phyloP scores from a whole-genome alignment of 192 early-diverging fungal species.

The Obelidium mucronatum region DNA sequence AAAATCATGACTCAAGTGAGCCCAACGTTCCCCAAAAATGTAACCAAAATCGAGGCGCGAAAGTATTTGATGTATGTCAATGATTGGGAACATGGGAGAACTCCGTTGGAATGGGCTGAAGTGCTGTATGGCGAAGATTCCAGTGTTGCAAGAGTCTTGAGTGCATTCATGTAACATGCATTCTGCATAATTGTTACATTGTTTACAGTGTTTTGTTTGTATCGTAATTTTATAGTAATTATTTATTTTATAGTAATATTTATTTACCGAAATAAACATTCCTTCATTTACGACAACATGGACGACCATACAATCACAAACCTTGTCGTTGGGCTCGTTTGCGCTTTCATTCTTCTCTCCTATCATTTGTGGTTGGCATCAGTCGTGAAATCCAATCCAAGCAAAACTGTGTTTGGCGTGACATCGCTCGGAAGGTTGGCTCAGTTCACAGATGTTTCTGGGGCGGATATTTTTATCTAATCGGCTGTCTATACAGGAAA shows the following conservation, averaged over 20 bases:
- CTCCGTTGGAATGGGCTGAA: slow-evolving; percentile 10
- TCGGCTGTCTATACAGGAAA: background rate
- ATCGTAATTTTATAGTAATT: too few relatives aligned
- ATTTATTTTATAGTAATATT: too few relatives aligned
- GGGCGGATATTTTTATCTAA: background rate
- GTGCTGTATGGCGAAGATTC: background rate
- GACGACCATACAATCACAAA: slow-evolving; percentile 19
- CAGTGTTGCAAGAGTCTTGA: background rate
- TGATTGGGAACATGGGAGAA: background rate
- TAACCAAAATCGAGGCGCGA: background rate
- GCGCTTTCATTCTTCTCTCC: slow-evolving; percentile 9
- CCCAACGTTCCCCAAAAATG: background rate
- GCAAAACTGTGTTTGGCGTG: slow-evolving; percentile 49
- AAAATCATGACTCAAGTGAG: background rate
- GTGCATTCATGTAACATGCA: background rate
- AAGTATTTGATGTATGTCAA: background rate
- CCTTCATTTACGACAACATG: too few relatives aligned
- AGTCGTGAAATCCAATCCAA: slow-evolving; percentile 26
- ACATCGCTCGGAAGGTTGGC: slow-evolving; percentile 31
- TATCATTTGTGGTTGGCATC: slow-evolving; percentile 45
- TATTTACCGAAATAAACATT: too few relatives aligned
- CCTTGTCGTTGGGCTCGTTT: slow-evolving; percentile 28
- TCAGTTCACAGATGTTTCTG: background rate
- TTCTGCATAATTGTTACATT: too few relatives aligned
- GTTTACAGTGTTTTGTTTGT: too few relatives aligned